A percentile compares a stretch with the other conserved stretches of the same genome.
Evolutionary conservation across 495 filamentous ascomycete species (phyloP).

Genomic region (Rusavskia elegans): DNA sequence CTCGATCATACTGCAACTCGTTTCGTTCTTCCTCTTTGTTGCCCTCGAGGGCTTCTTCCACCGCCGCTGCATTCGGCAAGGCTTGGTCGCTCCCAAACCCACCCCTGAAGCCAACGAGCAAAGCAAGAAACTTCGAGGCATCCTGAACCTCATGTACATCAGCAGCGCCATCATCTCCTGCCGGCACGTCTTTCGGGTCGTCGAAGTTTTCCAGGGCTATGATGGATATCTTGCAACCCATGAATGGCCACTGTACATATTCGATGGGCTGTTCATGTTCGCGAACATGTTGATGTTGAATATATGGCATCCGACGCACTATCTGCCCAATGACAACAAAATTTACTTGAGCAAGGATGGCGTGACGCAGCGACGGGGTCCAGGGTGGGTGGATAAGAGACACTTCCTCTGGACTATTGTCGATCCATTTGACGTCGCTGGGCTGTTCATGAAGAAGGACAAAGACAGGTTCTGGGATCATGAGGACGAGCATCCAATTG

Average conservation of each 20-base stretch:
- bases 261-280: conserved; percentile 51
- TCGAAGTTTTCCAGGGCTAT: conserved; percentile 41
- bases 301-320: conserved; percentile 42
- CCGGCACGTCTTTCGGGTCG: conserved; percentile 50
- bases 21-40: conserved; percentile 45
- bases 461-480: conserved; percentile 42
- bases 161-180: conserved; percentile 43
- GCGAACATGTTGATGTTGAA: conserved; percentile 45
- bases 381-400: conserved; percentile 44
- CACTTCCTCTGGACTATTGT: conserved; percentile 37
- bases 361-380: conserved; percentile 44
- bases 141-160: conserved; percentile 44
- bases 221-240: conserved; percentile 23
- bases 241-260: conserved; percentile 62
- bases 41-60: conserved; percentile 44
- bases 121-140: conserved; percentile 36
- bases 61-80: conserved; percentile 32
- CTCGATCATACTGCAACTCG: conserved; percentile 49
- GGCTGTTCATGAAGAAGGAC: conserved; percentile 34
- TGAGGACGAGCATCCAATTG: conserved; percentile 1
- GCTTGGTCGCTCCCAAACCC: neutral
- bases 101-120: conserved; percentile 24
- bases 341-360: conserved; percentile 51
- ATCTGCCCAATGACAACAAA: conserved; percentile 44
- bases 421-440: conserved; percentile 53